Evolutionary conservation across 169 alveolate genomes (phyloP).

Genomic region (Pseudocohnilembus persalinus): DNA sequence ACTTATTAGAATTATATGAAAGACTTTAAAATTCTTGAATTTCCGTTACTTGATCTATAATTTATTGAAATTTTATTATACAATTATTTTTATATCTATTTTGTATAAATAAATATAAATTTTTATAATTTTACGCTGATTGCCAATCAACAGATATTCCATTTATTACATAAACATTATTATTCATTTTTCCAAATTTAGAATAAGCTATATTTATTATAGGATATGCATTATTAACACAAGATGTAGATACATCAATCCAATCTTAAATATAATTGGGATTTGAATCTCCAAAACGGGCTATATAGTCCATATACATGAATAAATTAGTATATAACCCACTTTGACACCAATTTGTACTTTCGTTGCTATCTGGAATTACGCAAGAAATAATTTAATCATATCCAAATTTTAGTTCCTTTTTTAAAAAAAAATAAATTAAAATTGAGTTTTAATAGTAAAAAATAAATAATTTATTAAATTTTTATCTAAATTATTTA

Average conservation of each 20-base stretch:
- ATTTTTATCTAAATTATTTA: too few species aligned
- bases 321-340: too few species aligned
- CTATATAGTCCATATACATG: not conserved
- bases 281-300: not conserved
- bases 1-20: not conserved
- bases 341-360: not conserved
- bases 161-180: not conserved
- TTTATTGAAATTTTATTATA: not conserved
- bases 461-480: too few species aligned
- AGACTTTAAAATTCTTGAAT: not conserved
- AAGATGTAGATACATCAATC: not conserved
- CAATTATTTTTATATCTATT: too few species aligned
- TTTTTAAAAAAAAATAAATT: too few species aligned
- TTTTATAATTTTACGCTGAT: too few species aligned
- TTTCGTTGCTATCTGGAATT: not conserved
- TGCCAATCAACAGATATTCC: not conserved
- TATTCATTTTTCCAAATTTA: not conserved
- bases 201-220: not conserved
- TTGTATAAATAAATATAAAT: too few species aligned
- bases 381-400: not conserved
- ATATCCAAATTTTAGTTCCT: not conserved
- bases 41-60: too few species aligned
- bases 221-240: not conserved
- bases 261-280: not conserved
- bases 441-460: too few species aligned